phyloP scores from a whole-genome alignment of 192 early-diverging fungal species.

The Lobosporangium transversale region DNA sequence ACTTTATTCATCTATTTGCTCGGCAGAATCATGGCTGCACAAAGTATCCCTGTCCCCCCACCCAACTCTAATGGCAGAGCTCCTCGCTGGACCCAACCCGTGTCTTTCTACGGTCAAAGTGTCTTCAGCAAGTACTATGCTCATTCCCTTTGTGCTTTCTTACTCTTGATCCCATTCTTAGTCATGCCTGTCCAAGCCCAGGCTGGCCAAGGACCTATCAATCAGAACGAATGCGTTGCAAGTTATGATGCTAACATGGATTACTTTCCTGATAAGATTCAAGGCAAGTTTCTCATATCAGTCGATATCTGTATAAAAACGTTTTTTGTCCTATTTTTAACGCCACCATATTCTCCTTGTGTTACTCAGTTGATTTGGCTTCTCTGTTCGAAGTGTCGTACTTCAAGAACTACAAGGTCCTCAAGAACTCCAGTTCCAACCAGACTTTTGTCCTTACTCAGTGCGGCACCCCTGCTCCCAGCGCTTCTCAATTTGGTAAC shows the following conservation, averaged over 20 bases:
- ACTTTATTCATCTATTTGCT: not conserved
- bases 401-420: constrained; percentile 73
- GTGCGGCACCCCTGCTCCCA: constrained; percentile 72
- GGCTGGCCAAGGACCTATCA: constrained; percentile 40
- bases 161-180: constrained; percentile 47
- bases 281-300: constrained; percentile 45
- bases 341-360: not conserved
- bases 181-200: constrained; percentile 29
- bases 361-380: constrained; percentile 58
- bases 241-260: constrained; percentile 42
- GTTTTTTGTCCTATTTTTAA: not conserved
- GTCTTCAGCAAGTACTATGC: constrained; percentile 58
- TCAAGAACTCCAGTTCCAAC: constrained; percentile 62
- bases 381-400: constrained; percentile 71
- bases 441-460: constrained; percentile 74
- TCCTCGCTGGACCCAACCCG: constrained; percentile 53
- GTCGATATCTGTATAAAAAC: not conserved
- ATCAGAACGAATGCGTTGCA: not conserved
- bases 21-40: constrained; percentile 46
- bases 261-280: constrained; percentile 60
- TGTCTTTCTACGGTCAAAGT: constrained; percentile 51
- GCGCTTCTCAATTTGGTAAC: constrained; percentile 50
- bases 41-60: constrained; percentile 42
- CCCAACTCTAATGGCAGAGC: constrained; percentile 22
- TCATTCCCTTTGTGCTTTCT: constrained; percentile 47